These are phyloP conservation scores for Starmerella scarabaei DNA, from an alignment of 805 yeast genomes.

Conservation along the genomic window DNA sequence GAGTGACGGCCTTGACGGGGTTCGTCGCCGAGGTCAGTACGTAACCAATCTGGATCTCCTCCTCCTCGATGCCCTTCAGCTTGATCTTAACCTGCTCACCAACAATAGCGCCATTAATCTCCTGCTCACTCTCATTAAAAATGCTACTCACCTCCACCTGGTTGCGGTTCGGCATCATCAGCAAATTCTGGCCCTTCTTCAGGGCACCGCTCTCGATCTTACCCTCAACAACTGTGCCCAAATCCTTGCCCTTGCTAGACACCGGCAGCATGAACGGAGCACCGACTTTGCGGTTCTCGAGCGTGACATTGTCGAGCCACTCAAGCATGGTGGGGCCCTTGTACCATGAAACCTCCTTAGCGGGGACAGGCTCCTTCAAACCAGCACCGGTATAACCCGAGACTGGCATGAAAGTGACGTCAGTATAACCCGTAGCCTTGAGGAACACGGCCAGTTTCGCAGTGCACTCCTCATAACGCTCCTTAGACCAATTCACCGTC, in stretches of 20 bases:
- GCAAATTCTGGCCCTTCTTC: slow-evolving; percentile 58
- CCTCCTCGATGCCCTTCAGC: slow-evolving; percentile 93
- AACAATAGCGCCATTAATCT: slow-evolving; percentile 75
- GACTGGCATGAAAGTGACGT: slow-evolving; percentile 88
- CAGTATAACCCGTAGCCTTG: slow-evolving; percentile 76
- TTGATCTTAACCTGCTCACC: slow-evolving; percentile 96
- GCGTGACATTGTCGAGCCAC: slow-evolving; percentile 69
- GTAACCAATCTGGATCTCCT: slow-evolving; percentile 82
- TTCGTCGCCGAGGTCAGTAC: slow-evolving; percentile 74
- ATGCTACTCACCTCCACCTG: slow-evolving; percentile 75
- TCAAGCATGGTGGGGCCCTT: slow-evolving; percentile 84
- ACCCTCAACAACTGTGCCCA: slow-evolving; percentile 97
- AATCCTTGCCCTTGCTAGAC: slow-evolving; percentile 86
- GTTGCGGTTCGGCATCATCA: slow-evolving; percentile 86
- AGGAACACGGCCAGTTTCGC: slow-evolving; percentile 63
- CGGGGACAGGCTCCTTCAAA: slow-evolving; percentile 67
- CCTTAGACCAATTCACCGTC: slow-evolving; percentile 91
- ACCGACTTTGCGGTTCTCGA: slow-evolving; percentile 71
- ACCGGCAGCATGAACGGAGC: slow-evolving; percentile 98
- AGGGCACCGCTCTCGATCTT: slow-evolving; percentile 93
- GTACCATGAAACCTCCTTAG: slow-evolving; percentile 81
- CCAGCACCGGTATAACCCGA: slow-evolving; percentile 98
- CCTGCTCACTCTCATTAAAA: slow-evolving; percentile 91
- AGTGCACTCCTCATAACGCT: slow-evolving; percentile 91
- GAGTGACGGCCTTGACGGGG: slow-evolving; percentile 84